Evolutionary conservation across 208 protist species (phyloP), one percentile per base, ranked within the genome.

Genomic region (Wallacemonas rigidus): DNA sequence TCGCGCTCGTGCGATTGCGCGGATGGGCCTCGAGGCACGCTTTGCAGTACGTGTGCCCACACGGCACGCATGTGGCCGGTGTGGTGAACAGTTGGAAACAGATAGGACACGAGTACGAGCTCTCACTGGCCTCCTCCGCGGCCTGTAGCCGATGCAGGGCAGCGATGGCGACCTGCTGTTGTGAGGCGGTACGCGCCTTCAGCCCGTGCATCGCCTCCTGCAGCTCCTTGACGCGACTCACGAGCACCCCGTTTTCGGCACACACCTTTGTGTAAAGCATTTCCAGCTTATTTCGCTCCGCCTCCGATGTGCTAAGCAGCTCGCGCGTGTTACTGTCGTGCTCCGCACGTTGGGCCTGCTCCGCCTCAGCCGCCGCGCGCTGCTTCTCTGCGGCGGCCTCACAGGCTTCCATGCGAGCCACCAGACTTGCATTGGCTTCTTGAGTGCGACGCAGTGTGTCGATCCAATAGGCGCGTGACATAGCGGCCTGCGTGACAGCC

Each of bases 41-140:
- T 17, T 83, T 68, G 65, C 93, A 97, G 73, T 85, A 95, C 2
- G 88, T 83, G 78, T 97, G 93, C 9, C 93, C 93, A 61, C 93
- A 97, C n/a, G 93, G 93, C 14, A 83, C 84, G 61, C 89, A 97
- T 3, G 87, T 87, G 14, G 90, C 50, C 26, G 93, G 90, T 7
- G 71, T 48, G 43, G 35, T 3, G 14, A 88, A 83, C 26, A 94
- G 79, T 75, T 86, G 67, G 15, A 97, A 72, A 67, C 93, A 97
- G 6, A 81, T 6, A 2, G 83, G 61, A 47, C 93, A 97, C 60
- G 80, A 83, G 68, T 86, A 95, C 2, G 76, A 70, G 71, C 87
- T 91, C 74, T 96, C 90, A 7, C 76, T 88, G 9, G 93, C 86
- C 74, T 89, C 83, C 71, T 96, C 93, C 4, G 86, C 87, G 7